phyloP scores from a whole-genome alignment of 2,329 filamentous ascomycete species.

The Colletotrichum euphorbiae region DNA sequence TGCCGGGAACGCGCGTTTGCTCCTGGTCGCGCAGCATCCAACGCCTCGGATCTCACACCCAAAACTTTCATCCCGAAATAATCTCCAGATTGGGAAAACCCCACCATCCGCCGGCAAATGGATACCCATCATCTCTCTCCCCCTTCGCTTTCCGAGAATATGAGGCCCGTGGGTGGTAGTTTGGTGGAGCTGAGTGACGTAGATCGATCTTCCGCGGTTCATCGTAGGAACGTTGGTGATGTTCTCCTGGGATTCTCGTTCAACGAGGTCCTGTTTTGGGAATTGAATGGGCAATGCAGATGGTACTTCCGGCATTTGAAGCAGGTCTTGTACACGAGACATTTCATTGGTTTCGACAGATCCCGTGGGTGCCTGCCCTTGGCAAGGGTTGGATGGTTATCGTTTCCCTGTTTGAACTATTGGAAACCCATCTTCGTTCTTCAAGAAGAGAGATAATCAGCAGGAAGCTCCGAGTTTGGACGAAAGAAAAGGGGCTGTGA shows the following conservation, averaged over 20 bases:
- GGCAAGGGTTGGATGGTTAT: neutral
- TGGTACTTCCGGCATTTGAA: constrained; percentile 24
- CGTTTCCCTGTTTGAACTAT: constrained; percentile 12
- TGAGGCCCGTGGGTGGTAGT: constrained; percentile 1
- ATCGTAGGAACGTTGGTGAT: constrained; percentile 7
- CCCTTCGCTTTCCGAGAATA: neutral
- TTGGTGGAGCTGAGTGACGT: constrained; percentile 19
- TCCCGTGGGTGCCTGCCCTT: neutral
- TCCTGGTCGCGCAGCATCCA: neutral
- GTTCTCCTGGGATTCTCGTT: neutral
- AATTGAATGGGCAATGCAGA: neutral
- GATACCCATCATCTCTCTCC: neutral
- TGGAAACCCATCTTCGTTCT: neutral
- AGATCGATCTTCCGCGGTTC: constrained; percentile 23
- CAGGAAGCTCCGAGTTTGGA: constrained; percentile 12
- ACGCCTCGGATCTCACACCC: constrained; percentile 8
- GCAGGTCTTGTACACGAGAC: constrained; percentile 17
- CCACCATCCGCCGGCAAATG: constrained; percentile 7
- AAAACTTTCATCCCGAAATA: neutral
- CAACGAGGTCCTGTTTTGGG: neutral
- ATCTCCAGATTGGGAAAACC: neutral
- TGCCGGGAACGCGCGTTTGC: constrained; percentile 1
- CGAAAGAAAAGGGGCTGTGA: neutral
- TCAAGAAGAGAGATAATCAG: neutral
- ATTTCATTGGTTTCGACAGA: neutral